A percentile compares a stretch with the other conserved stretches of the same genome.
These are phyloP conservation scores for Aspergillus melleus DNA, from an alignment of 2,329 filamentous ascomycete genomes.

Conservation along the genomic window DNA sequence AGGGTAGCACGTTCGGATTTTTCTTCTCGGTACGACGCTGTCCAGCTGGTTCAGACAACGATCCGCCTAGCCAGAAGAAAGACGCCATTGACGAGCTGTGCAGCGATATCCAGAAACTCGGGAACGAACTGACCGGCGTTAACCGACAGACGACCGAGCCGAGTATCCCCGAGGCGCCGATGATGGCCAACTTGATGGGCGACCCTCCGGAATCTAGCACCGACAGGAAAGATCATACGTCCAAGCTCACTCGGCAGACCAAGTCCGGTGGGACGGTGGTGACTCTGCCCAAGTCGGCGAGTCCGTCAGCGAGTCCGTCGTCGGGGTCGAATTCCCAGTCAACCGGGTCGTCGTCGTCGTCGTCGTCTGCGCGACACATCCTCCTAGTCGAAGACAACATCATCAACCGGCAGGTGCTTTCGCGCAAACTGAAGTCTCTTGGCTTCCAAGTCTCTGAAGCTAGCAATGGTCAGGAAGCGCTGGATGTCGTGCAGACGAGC, in stretches of 20 bases:
- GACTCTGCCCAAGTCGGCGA: neutral
- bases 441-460: slow-evolving; percentile 39
- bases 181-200: slow-evolving; percentile 13
- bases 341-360: neutral
- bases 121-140: slow-evolving; percentile 18
- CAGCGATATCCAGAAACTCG: slow-evolving; percentile 18
- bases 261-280: neutral
- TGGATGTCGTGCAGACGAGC: slow-evolving; percentile 38
- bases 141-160: slow-evolving; percentile 13
- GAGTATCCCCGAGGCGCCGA: slow-evolving; percentile 15
- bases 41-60: slow-evolving; percentile 1
- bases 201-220: slow-evolving; percentile 6
- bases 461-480: slow-evolving; percentile 43
- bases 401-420: slow-evolving; percentile 44
- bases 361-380: slow-evolving; percentile 18
- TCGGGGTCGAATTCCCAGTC: neutral
- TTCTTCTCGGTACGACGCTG: slow-evolving; percentile 51
- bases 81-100: slow-evolving; percentile 19
- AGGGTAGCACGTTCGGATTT: slow-evolving; percentile 60
- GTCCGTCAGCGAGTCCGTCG: neutral
- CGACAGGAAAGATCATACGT: slow-evolving; percentile 10
- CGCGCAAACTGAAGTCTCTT: slow-evolving; percentile 35
- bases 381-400: slow-evolving; percentile 48
- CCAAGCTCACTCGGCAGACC: slow-evolving; percentile 6
- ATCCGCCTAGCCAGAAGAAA: neutral